These are phyloP conservation scores for Lathyrus aphaca DNA, from an alignment of 306 rosid genomes.

Conservation along the genomic window DNA sequence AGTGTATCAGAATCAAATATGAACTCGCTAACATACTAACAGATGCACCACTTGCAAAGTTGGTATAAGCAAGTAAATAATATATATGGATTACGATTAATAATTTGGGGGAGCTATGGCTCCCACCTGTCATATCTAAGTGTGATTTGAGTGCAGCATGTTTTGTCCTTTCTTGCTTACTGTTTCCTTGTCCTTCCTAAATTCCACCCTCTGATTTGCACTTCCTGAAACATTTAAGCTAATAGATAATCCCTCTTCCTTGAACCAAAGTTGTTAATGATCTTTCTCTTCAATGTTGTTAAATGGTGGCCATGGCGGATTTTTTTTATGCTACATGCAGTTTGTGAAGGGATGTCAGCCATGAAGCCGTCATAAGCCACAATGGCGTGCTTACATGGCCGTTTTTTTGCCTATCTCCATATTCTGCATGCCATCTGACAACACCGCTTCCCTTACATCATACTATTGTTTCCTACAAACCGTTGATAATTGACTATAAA, in stretches of 20 bases:
- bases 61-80: neutral
- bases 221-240: neutral
- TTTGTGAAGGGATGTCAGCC: neutral
- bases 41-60: neutral
- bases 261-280: constrained; percentile 6
- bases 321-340: neutral
- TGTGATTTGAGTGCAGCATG: constrained; percentile 1
- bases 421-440: neutral
- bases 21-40: neutral
- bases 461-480: neutral
- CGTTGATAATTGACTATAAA: constrained; percentile 12
- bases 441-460: neutral
- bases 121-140: neutral
- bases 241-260: neutral
- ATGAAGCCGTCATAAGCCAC: neutral
- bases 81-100: no score
- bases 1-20: neutral
- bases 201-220: neutral
- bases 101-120: neutral
- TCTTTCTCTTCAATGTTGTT: constrained; percentile 15
- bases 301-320: neutral
- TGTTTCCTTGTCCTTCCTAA: constrained; percentile 16
- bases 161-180: neutral
- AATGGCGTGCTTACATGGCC: neutral
- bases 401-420: neutral